Evolutionary conservation across 1,284 basidiomycete genomes (phyloP), one percentile per base, ranked within the genome.

Genomic region (Apiotrichum gracile): DNA sequence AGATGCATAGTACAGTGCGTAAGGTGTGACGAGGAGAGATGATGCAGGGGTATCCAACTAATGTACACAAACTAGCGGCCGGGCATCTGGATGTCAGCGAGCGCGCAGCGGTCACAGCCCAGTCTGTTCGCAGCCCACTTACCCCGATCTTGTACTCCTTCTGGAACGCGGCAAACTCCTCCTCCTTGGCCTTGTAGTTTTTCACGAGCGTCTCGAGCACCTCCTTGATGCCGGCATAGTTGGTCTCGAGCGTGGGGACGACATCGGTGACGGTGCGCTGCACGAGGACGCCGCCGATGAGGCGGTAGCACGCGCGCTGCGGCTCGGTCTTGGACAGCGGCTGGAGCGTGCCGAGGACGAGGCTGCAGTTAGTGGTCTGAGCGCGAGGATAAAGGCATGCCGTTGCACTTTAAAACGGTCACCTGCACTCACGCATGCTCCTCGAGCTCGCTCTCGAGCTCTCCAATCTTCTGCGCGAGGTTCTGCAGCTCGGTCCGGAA

Each of bases 201-300:
- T 86, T 85, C 27, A 86, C 78, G 52, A 96, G 79, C 47, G 77
- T 85, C 39, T 83, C 73, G 45, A 94, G 80, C 21, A 89, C 87
- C 57, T 85, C 85, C 62, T 82, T 83, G 62, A 96, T 92, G 85
- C 90, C 89, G 64, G 88, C 83, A 50, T 83, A 81, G 68, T 92
- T 94, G 16, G 85, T 89, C 72, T 89, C 83, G 39, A 97, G 76
- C 22, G 88, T 85, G 38, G 94, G 94, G 31, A 91, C 85, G 31
- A 98, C 91, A 65, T 98, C 96, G 69, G 88, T 86, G 42, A 98
- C 96, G 0, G 91, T 97, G 44, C 93, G 82, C 74, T 98, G 92
- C 25, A 97, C 93, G 10, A 99, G 82, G 3, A 97, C 86, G 27
- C 94, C 96, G 13, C 96, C 96, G 57, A 99, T 88, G 62, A 98